Conservation (phyloP, 768 basidiomycete genomes). For the Tremella yokohamensis region DNA sequence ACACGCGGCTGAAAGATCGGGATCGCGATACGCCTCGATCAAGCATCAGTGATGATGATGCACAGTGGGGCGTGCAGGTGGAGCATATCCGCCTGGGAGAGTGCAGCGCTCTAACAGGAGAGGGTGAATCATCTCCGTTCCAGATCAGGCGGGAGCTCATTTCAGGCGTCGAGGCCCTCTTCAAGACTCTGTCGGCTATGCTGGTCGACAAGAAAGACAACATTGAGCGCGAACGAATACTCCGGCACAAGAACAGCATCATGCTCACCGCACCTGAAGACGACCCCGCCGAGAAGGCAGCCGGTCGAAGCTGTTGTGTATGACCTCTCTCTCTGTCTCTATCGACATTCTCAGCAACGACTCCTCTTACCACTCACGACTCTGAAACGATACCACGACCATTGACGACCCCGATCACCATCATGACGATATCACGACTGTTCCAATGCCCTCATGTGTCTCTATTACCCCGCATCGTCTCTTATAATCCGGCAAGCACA, state of each 20-base stretch:
- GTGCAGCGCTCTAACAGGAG: constrained; percentile 38
- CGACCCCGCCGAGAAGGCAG: constrained; percentile 10
- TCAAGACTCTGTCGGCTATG: constrained; percentile 36
- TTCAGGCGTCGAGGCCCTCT: constrained; percentile 41
- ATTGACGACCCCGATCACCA: neutral
- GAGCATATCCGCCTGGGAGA: constrained; percentile 41
- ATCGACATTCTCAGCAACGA: neutral
- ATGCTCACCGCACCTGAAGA: constrained; percentile 36
- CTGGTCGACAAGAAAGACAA: constrained; percentile 40
- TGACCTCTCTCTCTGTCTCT: neutral
- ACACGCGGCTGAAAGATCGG: constrained; percentile 23
- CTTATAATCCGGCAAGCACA: too few species aligned
- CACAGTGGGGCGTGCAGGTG: constrained; percentile 38
- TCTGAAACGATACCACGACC: constrained; percentile 1
- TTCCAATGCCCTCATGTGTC: neutral
- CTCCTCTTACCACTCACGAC: neutral
- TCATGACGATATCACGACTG: constrained; percentile 1
- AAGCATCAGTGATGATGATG: constrained; percentile 15
- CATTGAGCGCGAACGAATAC: constrained; percentile 37
- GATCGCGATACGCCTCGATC: constrained; percentile 13
- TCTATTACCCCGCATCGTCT: neutral
- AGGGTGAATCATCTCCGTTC: constrained; percentile 21
- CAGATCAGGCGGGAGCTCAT: neutral
- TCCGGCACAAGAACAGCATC: constrained; percentile 36
- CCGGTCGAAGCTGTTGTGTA: constrained; percentile 2